Evolutionary conservation across 75 land plant species (phyloP).

Genomic region (Sequoiadendron giganteum): DNA sequence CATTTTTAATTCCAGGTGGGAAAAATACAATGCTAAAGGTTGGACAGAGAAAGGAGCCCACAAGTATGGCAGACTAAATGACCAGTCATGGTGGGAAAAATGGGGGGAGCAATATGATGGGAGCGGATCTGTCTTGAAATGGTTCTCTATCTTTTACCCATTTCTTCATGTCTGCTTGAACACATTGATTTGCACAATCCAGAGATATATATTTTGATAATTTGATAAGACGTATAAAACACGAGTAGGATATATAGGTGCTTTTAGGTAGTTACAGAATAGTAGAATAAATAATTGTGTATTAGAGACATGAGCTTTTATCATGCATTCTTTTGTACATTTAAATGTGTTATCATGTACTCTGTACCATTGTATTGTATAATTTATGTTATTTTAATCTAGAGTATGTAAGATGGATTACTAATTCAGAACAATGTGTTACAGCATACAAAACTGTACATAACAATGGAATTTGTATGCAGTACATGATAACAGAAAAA

Average conservation of each 20-base stretch:
- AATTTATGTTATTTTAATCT: not conserved
- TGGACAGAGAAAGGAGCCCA: conserved; percentile 99
- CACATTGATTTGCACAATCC: not conserved
- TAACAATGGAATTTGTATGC: not conserved
- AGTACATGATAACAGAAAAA: not conserved
- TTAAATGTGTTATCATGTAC: not conserved
- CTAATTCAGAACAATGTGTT: not conserved
- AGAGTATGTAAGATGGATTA: not conserved
- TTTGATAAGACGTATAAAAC: not conserved
- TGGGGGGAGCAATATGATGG: conserved; percentile 99
- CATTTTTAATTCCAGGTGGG: conserved; percentile 70
- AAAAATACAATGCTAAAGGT: conserved; percentile 96
- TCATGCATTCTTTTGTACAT: not conserved
- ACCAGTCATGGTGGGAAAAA: conserved; percentile 99
- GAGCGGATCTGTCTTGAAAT: conserved; percentile 90
- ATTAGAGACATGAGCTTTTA: not conserved
- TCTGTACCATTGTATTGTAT: not conserved
- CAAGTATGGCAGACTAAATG: conserved; percentile 91
- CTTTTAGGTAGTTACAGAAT: not conserved
- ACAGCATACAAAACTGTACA: not conserved
- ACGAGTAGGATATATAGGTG: too few species aligned
- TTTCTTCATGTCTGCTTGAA: not conserved
- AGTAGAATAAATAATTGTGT: not conserved
- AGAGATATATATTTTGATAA: not conserved
- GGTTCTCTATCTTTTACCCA: conserved; percentile 36